Base-by-base conservation (phyloP, 73 alveolate genomes). In the Diophrys sp. region DNA sequence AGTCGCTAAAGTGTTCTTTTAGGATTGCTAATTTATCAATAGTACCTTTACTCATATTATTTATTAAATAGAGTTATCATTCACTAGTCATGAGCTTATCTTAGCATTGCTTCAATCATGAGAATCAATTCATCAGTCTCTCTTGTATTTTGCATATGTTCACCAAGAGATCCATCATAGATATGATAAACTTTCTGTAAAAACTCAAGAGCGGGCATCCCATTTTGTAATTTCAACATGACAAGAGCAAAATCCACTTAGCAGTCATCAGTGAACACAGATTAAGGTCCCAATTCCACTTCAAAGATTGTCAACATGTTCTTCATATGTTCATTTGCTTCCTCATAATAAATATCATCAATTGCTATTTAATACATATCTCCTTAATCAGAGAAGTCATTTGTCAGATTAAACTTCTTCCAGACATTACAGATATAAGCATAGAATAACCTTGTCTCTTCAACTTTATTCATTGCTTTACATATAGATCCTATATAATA, bases 401-500 rank as follows among this genome's bases (percentile, higher is more conserved):
- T 80, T 74, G 80, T 89, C 1, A 72, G 67, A 72, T 80, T 87
- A 55, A 80, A 83, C 74, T 87, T 87, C 72, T 75, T 80, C 94
- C 94, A 87, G 54, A 87, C 80, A 56, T 87, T 75, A 27, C 80
- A 79, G 44, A 87, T 79, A 28, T 87, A 80, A 28, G 53, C 56
- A 72, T 74, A 87, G 75, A 87, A 77, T 72, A 67, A 73, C 77
- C 75, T 87, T 5, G 94, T 87, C 32, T 87, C 85, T 54, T 80
- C 81, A 2, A 70, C 78, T 56, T 80, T 73, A 31, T 73, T 78
- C 66, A 62, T 85, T 72, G 85, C 74, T 77, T 85, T 66, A 73
- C 89, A 92, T 30, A 92, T 75, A 33, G 67, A 73, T 53, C 96
- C 98, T 91, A 92, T 91, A 54, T 87, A 92, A 86, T 75, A 92